Conservation (phyloP, 2,329 filamentous ascomycete genomes). For the Fusarium verrucosum region DNA sequence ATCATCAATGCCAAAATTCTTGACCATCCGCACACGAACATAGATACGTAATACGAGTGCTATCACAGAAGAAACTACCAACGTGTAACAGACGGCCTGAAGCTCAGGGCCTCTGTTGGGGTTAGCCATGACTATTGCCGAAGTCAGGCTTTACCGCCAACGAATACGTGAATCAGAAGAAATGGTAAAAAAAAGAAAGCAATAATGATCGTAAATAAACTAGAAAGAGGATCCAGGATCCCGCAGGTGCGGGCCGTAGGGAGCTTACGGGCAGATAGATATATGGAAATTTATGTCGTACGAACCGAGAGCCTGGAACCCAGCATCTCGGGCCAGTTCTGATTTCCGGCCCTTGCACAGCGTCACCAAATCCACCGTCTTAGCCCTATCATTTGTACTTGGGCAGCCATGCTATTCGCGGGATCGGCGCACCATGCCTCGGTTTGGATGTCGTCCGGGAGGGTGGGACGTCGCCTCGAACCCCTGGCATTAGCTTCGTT, state of each 20-base stretch:
- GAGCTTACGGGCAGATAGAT: constrained; percentile 21
- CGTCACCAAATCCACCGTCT: constrained; percentile 23
- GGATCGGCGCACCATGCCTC: constrained; percentile 9
- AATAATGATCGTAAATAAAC: constrained; percentile 20
- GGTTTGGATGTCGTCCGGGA: constrained; percentile 8
- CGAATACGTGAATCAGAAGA: constrained; percentile 8
- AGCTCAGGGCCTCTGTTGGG: constrained; percentile 50
- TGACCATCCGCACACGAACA: constrained; percentile 49
- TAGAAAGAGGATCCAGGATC: constrained; percentile 23
- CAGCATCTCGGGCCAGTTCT: constrained; percentile 14
- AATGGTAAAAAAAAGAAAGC: background rate
- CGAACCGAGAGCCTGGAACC: constrained; percentile 16
- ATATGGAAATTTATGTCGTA: constrained; percentile 9
- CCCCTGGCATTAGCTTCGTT: constrained; percentile 7
- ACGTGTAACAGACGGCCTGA: constrained; percentile 46
- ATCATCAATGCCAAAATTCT: constrained; percentile 53
- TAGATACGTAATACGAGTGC: constrained; percentile 48
- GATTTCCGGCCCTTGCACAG: constrained; percentile 14
- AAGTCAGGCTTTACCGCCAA: background rate
- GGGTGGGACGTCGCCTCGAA: background rate
- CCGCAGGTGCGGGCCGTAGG: constrained; percentile 25
- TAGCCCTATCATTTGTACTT: background rate
- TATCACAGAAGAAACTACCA: constrained; percentile 43
- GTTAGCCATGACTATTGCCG: constrained; percentile 34
- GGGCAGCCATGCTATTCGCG: constrained; percentile 21